phyloP scores from a whole-genome alignment of 305 asterid species.

The Plantago coronopus region DNA sequence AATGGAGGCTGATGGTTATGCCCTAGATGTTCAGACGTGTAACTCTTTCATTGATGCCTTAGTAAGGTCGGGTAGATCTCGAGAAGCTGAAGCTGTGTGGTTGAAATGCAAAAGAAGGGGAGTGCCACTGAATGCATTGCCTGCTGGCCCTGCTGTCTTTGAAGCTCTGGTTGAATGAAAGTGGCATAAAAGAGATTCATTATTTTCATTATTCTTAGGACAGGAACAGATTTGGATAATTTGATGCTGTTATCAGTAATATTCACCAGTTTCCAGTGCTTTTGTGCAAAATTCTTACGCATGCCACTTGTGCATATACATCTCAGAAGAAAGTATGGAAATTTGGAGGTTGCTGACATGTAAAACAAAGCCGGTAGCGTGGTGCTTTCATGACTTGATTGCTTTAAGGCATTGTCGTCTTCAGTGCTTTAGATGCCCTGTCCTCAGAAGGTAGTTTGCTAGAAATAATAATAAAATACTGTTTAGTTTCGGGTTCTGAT shows the following conservation, averaged over 20 bases:
- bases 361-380: conserved; percentile 23
- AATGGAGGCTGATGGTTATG: conserved; percentile 74
- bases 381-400: conserved; percentile 15
- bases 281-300: background rate
- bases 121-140: conserved; percentile 37
- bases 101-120: conserved; percentile 48
- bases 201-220: conserved; percentile 16
- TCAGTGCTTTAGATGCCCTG: no score
- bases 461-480: no score
- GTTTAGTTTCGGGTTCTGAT: no score
- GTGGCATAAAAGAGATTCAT: conserved; percentile 15
- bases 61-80: conserved; percentile 45
- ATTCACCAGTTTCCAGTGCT: background rate
- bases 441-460: no score
- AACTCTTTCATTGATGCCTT: conserved; percentile 45
- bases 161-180: conserved; percentile 24
- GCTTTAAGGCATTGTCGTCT: no score
- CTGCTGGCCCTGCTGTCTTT: conserved; percentile 24
- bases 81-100: conserved; percentile 61
- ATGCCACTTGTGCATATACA: background rate
- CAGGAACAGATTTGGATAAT: conserved; percentile 16
- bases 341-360: background rate
- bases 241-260: background rate
- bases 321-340: background rate
- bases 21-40: conserved; percentile 61